A percentile compares a stretch with the other conserved stretches of the same genome.
Conservation (phyloP, 768 basidiomycete species). For the Boletus subcaerulescens region DNA sequence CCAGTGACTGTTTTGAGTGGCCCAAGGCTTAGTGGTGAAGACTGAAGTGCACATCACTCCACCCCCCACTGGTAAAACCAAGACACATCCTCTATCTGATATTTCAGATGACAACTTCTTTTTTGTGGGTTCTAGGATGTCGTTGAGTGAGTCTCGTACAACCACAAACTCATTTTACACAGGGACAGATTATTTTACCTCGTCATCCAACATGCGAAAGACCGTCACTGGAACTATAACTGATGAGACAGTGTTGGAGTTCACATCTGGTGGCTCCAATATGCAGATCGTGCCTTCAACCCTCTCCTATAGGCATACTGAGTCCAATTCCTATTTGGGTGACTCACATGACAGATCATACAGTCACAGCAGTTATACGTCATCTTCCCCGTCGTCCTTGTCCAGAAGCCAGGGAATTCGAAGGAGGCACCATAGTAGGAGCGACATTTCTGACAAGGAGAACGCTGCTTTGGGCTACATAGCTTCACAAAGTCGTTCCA, state of each 20-base stretch:
- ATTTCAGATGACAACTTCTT: conserved; percentile 48
- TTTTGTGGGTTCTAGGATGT: conserved; percentile 37
- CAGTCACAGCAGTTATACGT: conserved; percentile 31
- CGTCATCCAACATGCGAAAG: conserved; percentile 26
- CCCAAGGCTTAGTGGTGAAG: conserved; percentile 41
- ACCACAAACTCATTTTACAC: conserved; percentile 35
- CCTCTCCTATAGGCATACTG: conserved; percentile 48
- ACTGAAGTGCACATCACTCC: conserved; percentile 46
- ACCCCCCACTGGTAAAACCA: conserved; percentile 39
- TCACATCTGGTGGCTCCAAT: conserved; percentile 36
- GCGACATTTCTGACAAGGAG: conserved; percentile 54
- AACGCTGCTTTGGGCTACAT: conserved; percentile 39
- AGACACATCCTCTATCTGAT: conserved; percentile 28
- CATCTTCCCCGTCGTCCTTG: conserved; percentile 51
- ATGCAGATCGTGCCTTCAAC: conserved; percentile 51
- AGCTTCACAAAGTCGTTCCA: conserved; percentile 35
- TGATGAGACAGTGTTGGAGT: conserved; percentile 38
- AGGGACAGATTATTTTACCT: conserved; percentile 28
- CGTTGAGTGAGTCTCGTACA: conserved; percentile 29
- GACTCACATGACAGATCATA: conserved; percentile 48
- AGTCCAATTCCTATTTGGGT: conserved; percentile 54
- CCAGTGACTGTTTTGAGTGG: conserved; percentile 76
- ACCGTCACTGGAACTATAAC: conserved; percentile 35
- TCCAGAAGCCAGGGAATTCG: conserved; percentile 56
- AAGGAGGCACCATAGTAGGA: conserved; percentile 44